Conservation (phyloP, 2,329 filamentous ascomycete genomes). For the Ophidiomyces ophidiicola region DNA sequence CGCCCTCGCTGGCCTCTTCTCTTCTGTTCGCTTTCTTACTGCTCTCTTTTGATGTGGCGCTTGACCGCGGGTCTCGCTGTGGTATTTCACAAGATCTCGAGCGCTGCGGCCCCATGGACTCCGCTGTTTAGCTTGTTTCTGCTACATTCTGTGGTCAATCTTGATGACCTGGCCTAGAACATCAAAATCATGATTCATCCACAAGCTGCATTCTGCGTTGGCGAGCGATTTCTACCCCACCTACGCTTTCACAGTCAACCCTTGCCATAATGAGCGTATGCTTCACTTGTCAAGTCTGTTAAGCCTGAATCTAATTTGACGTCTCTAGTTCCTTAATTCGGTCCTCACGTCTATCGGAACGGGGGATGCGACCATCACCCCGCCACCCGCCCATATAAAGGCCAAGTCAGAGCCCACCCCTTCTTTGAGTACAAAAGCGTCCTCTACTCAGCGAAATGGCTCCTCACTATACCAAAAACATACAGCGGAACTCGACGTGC, state of each 20-base stretch:
- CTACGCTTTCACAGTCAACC: slow-evolving; percentile 3
- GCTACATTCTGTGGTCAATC: slow-evolving; percentile 2
- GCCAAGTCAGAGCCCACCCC: slow-evolving; percentile 7
- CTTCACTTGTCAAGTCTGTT: not conserved
- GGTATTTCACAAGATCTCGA: slow-evolving; percentile 1
- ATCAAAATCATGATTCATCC: slow-evolving; percentile 14
- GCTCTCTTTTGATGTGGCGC: slow-evolving; percentile 5
- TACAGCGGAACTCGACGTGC: slow-evolving; percentile 33
- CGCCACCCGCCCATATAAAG: slow-evolving; percentile 12
- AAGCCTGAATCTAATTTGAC: not conserved
- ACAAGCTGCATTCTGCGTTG: slow-evolving; percentile 9
- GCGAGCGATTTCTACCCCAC: slow-evolving; percentile 11
- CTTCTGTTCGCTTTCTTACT: not conserved
- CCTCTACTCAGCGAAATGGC: slow-evolving; percentile 12
- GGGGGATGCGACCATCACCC: slow-evolving; percentile 22
- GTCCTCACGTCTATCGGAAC: slow-evolving; percentile 41
- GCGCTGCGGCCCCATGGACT: not conserved
- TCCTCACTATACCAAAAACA: slow-evolving; percentile 22
- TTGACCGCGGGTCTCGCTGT: not conserved
- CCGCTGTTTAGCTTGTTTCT: not conserved
- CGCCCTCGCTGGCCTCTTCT: not conserved
- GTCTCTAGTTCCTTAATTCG: slow-evolving; percentile 38
- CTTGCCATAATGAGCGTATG: slow-evolving; percentile 13
- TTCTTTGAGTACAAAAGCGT: slow-evolving; percentile 1
- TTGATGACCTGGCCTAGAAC: slow-evolving; percentile 1